Base-by-base conservation (phyloP, 306 rosid species). In the Vicia sativa region DNA sequence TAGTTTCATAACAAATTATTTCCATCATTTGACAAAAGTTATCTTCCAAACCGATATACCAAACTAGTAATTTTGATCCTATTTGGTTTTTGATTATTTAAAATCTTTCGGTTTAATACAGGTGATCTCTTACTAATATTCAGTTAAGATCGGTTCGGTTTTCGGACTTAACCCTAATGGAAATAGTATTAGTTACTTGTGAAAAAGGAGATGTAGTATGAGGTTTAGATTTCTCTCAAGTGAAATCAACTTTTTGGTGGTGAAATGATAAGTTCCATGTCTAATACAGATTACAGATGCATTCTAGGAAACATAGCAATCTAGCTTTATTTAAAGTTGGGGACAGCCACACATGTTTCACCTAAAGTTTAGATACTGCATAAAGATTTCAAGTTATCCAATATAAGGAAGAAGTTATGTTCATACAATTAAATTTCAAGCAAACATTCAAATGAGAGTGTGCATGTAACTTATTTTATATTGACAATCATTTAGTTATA, bases 331-430 rank as follows among this genome's bases (percentile, higher is more conserved):
- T 44, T 18, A 56, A 58, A 59, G 79, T 57, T 12, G 66, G 67
- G 18, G 74, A 73, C 79, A 80, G 57, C 4, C 55, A 68, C 73
- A 73, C 76, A 72, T 72, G 65, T 61, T 72, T 76, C 70, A 68
- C 69, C 76, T 62, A 68, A 56, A 81, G 72, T 56, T 76, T 62
- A 68, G 50, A 62, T 45, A 35, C 67, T 25, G 21, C 21, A 15
- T 11, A 67, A 74, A 6, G 48, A 74, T 54, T 54, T 57, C 70
- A 65, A 65, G 55, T 16, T 28, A 62, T 26, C 29, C 56, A 68
- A 31, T 18, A 25, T 35, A 25, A 74, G 35, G 19, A 64, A 43
- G 9, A 65, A 25, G 39, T 68, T 75, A 34, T 62, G 63, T 60
- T 42, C 15, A 0, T 73, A 46, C 10, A 26, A 60, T 25, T 14